Base-by-base conservation (phyloP, 2,329 filamentous ascomycete genomes). In the Colletotrichum tanaceti region DNA sequence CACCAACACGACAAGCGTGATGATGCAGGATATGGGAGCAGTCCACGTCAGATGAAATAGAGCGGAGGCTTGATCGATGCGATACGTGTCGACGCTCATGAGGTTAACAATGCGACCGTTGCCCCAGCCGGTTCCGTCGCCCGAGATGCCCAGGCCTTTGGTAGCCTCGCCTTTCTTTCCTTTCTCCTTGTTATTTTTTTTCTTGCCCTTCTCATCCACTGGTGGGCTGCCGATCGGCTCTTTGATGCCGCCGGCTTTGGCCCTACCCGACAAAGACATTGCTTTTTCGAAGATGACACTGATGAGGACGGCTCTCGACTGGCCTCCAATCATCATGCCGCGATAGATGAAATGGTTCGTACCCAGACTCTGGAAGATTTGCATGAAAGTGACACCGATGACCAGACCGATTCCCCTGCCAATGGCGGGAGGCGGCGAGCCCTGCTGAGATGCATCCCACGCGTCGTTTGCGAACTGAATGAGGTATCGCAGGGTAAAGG, bases 21-120 rank as follows among this genome's bases (percentile, higher is more conserved):
- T 84, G 58, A 96, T 76, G 67, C 94, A 90, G 28, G 91, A 85
- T 46, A 98, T 82, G 0, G 95, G 94, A 0, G 93, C 89, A 1
- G 93, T 93, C 96, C 96, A 99, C 24, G 92, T 84, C 82, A 98
- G 87, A 78, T 99, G 96, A 79, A 98, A 95, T 78, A 98, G 86
- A 49, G 93, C 93, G 46, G 88, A 93, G 1, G 94, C 94, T 76
- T 94, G 91, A 74, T 98, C 94, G 69, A 99, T 85, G 72, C 95
- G 93, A 79, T 97, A 97, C 0, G 94, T 97, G 77, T 98, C 95
- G 52, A 96, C 93, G 70, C 93, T 95, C 94, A 98, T 98, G 73
- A 98, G 77, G 73, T 97, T 97, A 76, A 96, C 89, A 60, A 98
- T 93, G 71, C 93, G 89, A 24, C 96, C 96, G 74, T 98, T 98